Evolutionary conservation across 371 early-diverging fungal species (phyloP), one percentile per base, ranked within the genome.

Genomic region (Mucor piriformis): DNA sequence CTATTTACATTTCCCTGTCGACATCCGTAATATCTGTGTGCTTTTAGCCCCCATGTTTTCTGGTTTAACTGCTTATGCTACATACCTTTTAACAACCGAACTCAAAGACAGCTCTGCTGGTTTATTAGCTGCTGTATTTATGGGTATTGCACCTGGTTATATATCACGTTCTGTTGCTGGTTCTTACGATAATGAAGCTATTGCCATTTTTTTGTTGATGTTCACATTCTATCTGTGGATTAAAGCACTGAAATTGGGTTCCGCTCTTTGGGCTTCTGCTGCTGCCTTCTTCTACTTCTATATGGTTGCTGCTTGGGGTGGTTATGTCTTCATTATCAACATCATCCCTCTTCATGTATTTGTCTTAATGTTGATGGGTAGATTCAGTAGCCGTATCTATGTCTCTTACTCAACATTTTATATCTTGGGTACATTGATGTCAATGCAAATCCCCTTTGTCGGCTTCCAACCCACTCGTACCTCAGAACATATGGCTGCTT

Each of bases 261-360:
- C 95, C 18, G 92, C 95, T 5, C 74, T 95, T 63, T 96, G 87
- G 69, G 97, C 85, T 25, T 89, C 91, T 50, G 68, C 87, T 44
- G 78, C 97, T 0, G 98, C 97, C 5, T 76, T 95, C 50, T 94
- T 92, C 61, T 99, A 99, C 83, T 99, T 98, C 73, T 98, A 96
- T 83, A 99, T 99, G 99, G 99, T 99, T 2, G 90, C 97, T 6
- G 93, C 99, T 8, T 99, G 99, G 99, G 99, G 99, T 77, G 99
- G 99, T 24, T 99, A 99, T 73, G 97, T 98, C 43, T 99, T 99
- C 67, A 98, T 98, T 63, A 99, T 95, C 76, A 97, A 98, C 74
- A 63, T 99, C 72, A 92, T 99, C 24, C 98, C 98, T n/a, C 79
- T 97, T 37, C 98, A 98, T 68, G 99, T 84, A 20, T 95, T 98